phyloP scores from a whole-genome alignment of 1,139 yeast genomes.

The Pneumocystis murina region DNA sequence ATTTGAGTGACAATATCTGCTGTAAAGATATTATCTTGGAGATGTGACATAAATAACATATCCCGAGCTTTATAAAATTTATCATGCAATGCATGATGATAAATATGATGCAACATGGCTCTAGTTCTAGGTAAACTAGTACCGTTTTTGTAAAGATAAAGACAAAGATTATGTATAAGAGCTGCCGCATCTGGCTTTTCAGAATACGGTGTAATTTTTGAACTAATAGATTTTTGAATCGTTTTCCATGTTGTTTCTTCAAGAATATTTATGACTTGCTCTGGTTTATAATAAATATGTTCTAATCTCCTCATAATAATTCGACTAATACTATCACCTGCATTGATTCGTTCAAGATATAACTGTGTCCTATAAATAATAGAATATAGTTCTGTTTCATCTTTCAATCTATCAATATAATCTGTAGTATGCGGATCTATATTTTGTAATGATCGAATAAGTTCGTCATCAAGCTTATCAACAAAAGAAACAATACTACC shows the following conservation, averaged over 20 bases:
- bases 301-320: constrained; percentile 74
- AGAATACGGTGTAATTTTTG: constrained; percentile 26
- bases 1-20: constrained; percentile 82
- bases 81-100: constrained; percentile 81
- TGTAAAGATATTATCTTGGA: constrained; percentile 66
- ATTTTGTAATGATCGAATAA: constrained; percentile 69
- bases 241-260: constrained; percentile 61
- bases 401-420: constrained; percentile 78
- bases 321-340: constrained; percentile 38
- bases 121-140: constrained; percentile 60
- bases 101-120: constrained; percentile 73
- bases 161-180: constrained; percentile 51
- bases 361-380: constrained; percentile 73
- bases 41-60: constrained; percentile 68
- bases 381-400: constrained; percentile 63
- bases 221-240: constrained; percentile 25
- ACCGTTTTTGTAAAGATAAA: constrained; percentile 49
- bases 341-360: constrained; percentile 47
- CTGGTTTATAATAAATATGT: constrained; percentile 85
- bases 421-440: constrained; percentile 93
- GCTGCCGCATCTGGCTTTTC: constrained; percentile 31
- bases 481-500: constrained; percentile 79
- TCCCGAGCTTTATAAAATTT: constrained; percentile 75
- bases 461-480: constrained; percentile 91
- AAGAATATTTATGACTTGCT: constrained; percentile 49